Evolutionary conservation across 495 filamentous ascomycete genomes (phyloP).

Genomic region (Podospora bellae-mahoneyi): DNA sequence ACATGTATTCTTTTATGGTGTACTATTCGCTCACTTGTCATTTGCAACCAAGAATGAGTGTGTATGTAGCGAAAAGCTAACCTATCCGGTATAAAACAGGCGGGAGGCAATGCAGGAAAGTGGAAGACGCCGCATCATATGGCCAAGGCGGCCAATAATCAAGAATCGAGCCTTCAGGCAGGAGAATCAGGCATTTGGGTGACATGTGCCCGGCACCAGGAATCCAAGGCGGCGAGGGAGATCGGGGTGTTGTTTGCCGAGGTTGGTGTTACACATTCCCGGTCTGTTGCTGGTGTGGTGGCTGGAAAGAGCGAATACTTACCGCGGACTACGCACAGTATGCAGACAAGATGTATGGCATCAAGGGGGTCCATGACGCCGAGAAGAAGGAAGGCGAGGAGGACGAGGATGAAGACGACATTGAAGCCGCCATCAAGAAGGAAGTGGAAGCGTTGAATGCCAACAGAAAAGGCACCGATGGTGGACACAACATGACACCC

Average conservation of each 20-base stretch:
- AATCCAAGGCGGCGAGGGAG: constrained; percentile 73
- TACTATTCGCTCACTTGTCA: not conserved
- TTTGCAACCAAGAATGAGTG: not conserved
- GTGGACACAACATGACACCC: constrained; percentile 52
- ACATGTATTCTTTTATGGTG: not conserved
- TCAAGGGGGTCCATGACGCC: constrained; percentile 29
- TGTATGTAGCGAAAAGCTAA: not conserved
- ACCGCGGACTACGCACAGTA: constrained; percentile 39
- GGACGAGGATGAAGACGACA: constrained; percentile 55
- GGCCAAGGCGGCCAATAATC: constrained; percentile 36
- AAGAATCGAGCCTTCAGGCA: constrained; percentile 52
- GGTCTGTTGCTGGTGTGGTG: not conserved
- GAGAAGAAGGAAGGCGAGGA: constrained; percentile 37
- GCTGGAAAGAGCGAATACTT: constrained; percentile 3
- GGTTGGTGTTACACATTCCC: constrained; percentile 41
- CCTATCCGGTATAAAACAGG: constrained; percentile 30
- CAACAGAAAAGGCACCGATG: constrained; percentile 36
- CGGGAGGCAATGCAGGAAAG: constrained; percentile 46
- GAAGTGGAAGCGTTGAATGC: constrained; percentile 68
- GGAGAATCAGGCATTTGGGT: constrained; percentile 87
- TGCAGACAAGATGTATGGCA: constrained; percentile 56
- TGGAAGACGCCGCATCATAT: constrained; percentile 55
- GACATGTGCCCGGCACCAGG: constrained; percentile 78
- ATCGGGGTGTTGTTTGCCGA: constrained; percentile 69
- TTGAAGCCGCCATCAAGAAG: constrained; percentile 77